Conservation (phyloP, 371 early-diverging fungal genomes). For the Mucor irregularis region DNA sequence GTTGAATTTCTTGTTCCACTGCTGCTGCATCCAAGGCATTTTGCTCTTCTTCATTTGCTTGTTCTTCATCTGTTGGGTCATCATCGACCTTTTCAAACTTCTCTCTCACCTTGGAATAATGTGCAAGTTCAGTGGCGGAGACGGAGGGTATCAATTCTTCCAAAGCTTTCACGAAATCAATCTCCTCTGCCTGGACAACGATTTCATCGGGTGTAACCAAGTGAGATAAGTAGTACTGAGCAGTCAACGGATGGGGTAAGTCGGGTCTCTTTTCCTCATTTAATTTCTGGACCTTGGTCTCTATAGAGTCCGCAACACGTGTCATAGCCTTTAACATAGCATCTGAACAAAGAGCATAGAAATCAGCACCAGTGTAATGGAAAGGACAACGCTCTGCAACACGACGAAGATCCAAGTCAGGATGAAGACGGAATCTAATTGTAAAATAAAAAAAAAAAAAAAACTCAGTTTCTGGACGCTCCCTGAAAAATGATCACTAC, state of each 20-base stretch:
- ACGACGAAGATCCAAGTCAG: slow-evolving; percentile 68
- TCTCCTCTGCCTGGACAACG: slow-evolving; percentile 71
- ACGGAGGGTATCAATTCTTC: slow-evolving; percentile 89
- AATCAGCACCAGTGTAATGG: slow-evolving; percentile 96
- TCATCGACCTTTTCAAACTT: slow-evolving; percentile 54
- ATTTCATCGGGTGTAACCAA: slow-evolving; percentile 67
- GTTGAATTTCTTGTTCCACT: slow-evolving; percentile 2
- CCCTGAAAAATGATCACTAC: neutral
- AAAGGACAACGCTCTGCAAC: slow-evolving; percentile 88
- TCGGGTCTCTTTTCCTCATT: slow-evolving; percentile 35
- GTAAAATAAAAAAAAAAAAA: neutral
- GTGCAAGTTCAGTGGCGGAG: slow-evolving; percentile 82
- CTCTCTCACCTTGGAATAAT: slow-evolving; percentile 79
- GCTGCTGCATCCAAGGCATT: neutral
- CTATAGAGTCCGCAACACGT: slow-evolving; percentile 82
- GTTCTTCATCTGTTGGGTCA: slow-evolving; percentile 18
- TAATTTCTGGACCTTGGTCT: slow-evolving; percentile 53
- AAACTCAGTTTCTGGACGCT: neutral
- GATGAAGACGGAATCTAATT: slow-evolving; percentile 76
- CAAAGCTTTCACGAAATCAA: slow-evolving; percentile 85
- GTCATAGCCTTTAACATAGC: slow-evolving; percentile 96
- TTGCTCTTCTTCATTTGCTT: neutral
- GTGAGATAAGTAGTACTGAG: slow-evolving; percentile 84
- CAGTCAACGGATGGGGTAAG: slow-evolving; percentile 61
- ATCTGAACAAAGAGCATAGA: slow-evolving; percentile 97